Evolutionary conservation across 2,329 filamentous ascomycete genomes (phyloP), one percentile per base, ranked within the genome.

Genomic region (Penicillium sp.): DNA sequence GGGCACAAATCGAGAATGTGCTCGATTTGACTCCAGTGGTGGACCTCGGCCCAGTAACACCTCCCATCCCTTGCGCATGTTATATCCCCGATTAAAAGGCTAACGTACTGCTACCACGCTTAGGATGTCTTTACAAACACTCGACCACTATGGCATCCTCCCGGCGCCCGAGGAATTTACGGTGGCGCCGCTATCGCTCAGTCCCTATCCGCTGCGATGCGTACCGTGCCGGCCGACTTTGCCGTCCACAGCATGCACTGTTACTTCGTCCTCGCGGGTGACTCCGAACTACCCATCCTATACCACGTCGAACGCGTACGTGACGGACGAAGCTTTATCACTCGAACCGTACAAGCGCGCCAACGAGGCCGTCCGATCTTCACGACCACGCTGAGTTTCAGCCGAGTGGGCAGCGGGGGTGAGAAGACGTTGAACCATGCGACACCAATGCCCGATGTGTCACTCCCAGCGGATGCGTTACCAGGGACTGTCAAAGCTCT

Each of bases 181-280:
- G 95, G 95, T 72, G 93, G 93, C 63, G 87, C 90, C 55, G 92
- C 96, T 37, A 97, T 99, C 66, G 93, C 93, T 48, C 93, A 98
- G 81, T 93, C 85, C 69, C 87, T 97, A 26, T 84, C 90, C 46
- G 91, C 95, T 2, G 95, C 91, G 24, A 92, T 96, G 75, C 86
- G 87, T 70, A 99, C 95, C 9, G 90, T 99, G 2, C 88, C 89
- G 0, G 63, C 73, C 35, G 82, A 90, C 71, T 97, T 96, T 76
- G 84, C 87, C 58, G 87, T 95, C 49, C 95, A 99, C 81, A 93
- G 89, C 71, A 97, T 96, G 90, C 95, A 99, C 83, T 98, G 95
- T 84, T 99, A 98, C 81, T 99, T 99, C 75, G 87, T 99, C 33
- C 87, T 98, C 2, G 93, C 93, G 4, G 95, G 95, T 27, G 90